Base-by-base conservation (phyloP, 2,329 filamentous ascomycete genomes). In the Catunica adiposa region DNA sequence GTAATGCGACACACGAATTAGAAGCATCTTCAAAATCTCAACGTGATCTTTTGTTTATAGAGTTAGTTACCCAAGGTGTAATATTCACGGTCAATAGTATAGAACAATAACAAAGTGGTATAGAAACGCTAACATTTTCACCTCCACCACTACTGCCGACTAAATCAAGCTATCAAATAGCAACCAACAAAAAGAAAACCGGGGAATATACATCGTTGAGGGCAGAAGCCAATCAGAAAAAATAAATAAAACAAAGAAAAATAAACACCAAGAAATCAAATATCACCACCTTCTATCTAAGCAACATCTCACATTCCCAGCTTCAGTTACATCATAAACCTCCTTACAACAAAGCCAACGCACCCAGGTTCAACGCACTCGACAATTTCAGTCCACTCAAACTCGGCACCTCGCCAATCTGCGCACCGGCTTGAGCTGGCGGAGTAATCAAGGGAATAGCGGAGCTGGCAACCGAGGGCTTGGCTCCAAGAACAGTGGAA, bases 321-420 rank as follows among this genome's bases (percentile, higher is more conserved):
- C 5, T 38, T 17, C n/a, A 44, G 20, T n/a, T 44, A 44, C 14
- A n/a, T 17, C 40, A 7, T 22, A 4, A 15, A 23, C 31, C 9
- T 51, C 26, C 25, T 47, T 51, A 29, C 20, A 51, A 54, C 31
- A 57, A 29, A 37, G 55, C 58, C n/a, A 75, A 62, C 56, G 69
- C 73, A 29, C 73, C 73, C 9, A 76, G 63, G 52, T 71, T 66
- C 44, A 76, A 62, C 48, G 66, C 62, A 56, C 69, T 75, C 61
- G 65, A 70, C 51, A 76, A 63, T 5, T 64, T 66, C 57, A 74
- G 56, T 7, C 68, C 69, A 31, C 66, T 69, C 7, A 73, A 58
- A 58, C 73, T 65, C 56, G 73, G 67, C 1, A 62, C 50, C n/a
- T 40, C n/a, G 25, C 31, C 34, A 23, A 61, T 15, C 61, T 59